A percentile compares a stretch with the other conserved stretches of the same genome.
Evolutionary conservation across 331 rosid genomes (phyloP).

Genomic region (Stylosanthes scabra): DNA sequence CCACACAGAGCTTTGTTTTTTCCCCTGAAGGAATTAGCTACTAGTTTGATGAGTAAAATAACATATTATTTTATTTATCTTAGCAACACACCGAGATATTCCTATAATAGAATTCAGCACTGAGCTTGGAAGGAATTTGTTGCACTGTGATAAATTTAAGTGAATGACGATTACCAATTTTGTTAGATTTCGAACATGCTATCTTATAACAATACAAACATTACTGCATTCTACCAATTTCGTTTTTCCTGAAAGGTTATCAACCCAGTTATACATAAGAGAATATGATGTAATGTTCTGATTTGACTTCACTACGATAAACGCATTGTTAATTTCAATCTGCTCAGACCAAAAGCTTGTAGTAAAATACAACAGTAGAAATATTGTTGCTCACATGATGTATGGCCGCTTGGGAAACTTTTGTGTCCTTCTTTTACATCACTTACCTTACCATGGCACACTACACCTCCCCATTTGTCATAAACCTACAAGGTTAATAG

Average conservation of each 20-base stretch:
- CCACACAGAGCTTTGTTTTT: slow-evolving; percentile 4
- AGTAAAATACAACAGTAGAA: not conserved
- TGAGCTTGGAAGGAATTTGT: not conserved
- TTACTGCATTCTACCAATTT: not conserved
- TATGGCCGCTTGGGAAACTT: slow-evolving; percentile 93
- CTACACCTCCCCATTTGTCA: slow-evolving; percentile 64
- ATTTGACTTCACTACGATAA: not conserved
- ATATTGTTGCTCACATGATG: slow-evolving; percentile 71
- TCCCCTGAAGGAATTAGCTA: not conserved
- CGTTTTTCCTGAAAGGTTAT: slow-evolving; percentile 6
- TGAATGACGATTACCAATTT: not conserved
- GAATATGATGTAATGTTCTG: slow-evolving; percentile 1
- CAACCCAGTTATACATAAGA: not conserved
- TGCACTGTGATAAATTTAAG: not conserved
- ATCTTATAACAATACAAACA: slow-evolving; percentile 13
- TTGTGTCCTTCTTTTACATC: slow-evolving; percentile 87
- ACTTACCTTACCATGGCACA: slow-evolving; percentile 73
- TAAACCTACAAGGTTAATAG: slow-evolving; percentile 50
- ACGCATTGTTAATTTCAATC: not conserved
- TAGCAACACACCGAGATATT: not conserved
- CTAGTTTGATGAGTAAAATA: not conserved
- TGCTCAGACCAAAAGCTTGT: slow-evolving; percentile 1
- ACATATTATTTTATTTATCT: not conserved
- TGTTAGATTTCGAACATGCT: not conserved
- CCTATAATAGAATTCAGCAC: not conserved